Conservation (phyloP, 148 eudicot species). For the Pharnaceum exiguum region DNA sequence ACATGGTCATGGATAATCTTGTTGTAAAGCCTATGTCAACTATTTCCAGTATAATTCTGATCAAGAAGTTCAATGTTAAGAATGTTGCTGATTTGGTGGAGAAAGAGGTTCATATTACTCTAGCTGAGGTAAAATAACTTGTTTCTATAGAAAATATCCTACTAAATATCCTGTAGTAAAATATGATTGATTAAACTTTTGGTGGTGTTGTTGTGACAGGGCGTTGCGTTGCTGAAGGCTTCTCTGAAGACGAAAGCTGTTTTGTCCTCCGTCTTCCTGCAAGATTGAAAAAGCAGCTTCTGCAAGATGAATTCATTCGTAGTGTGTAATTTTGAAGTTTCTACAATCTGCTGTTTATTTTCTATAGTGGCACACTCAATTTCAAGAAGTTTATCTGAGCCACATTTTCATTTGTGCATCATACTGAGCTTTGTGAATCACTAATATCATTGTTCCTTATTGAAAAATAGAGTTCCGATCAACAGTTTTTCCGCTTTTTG, state of each 20-base stretch:
- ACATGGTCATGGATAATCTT: slow-evolving; percentile 17
- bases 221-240: background rate
- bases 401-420: too few species aligned
- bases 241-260: background rate
- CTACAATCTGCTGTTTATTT: too few species aligned
- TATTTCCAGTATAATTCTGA: slow-evolving; percentile 2
- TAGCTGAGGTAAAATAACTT: background rate
- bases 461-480: too few species aligned
- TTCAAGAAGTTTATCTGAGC: too few species aligned
- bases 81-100: background rate
- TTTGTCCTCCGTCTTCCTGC: background rate
- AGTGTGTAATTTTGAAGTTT: too few species aligned
- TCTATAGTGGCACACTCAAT: too few species aligned
- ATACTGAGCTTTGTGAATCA: too few species aligned
- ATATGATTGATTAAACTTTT: background rate
- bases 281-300: too few species aligned
- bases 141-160: background rate
- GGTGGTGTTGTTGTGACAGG: background rate
- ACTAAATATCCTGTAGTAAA: background rate
- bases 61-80: background rate
- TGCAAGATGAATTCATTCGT: too few species aligned
- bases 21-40: slow-evolving; percentile 18
- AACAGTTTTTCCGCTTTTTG: too few species aligned
- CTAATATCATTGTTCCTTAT: too few species aligned
- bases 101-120: background rate